Conservation (phyloP, 495 filamentous ascomycete genomes). For the Tirmania nivea region DNA sequence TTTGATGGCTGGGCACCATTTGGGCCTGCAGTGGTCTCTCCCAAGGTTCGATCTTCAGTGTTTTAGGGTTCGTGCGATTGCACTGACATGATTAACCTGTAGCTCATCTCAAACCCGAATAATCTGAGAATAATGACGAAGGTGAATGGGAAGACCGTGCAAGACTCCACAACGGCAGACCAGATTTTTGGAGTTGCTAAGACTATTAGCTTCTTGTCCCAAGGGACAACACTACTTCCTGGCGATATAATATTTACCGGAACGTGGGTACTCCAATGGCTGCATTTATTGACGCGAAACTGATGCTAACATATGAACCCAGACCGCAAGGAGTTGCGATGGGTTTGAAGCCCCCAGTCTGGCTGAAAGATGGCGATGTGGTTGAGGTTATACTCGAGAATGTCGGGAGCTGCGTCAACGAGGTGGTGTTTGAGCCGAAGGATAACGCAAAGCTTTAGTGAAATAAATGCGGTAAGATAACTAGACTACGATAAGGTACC, state of each 20-base stretch:
- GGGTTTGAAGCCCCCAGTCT: conserved; percentile 48
- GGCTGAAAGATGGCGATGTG: conserved; percentile 62
- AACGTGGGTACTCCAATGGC: conserved; percentile 33
- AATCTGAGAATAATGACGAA: conserved; percentile 40
- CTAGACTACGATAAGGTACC: too few species aligned
- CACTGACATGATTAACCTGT: neutral
- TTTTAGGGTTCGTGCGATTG: neutral
- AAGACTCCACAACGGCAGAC: conserved; percentile 53
- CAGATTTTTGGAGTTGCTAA: conserved; percentile 63
- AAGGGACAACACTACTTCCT: conserved; percentile 53
- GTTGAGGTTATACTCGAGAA: conserved; percentile 53
- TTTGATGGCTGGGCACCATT: conserved; percentile 82
- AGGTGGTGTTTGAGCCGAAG: conserved; percentile 38
- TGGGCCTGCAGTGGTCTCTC: conserved; percentile 57
- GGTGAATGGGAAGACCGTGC: conserved; percentile 46
- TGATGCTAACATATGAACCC: neutral
- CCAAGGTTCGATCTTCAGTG: conserved; percentile 24
- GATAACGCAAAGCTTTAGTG: conserved; percentile 26
- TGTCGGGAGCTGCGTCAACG: conserved; percentile 50
- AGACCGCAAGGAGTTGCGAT: conserved; percentile 61
- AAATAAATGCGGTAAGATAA: too few species aligned
- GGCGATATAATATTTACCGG: conserved; percentile 75
- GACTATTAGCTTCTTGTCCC: conserved; percentile 53
- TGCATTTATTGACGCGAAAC: neutral
- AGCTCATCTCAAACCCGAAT: conserved; percentile 45